phyloP scores from a whole-genome alignment of 176 grass and related monocot species.

The Phoenix roebelenii region DNA sequence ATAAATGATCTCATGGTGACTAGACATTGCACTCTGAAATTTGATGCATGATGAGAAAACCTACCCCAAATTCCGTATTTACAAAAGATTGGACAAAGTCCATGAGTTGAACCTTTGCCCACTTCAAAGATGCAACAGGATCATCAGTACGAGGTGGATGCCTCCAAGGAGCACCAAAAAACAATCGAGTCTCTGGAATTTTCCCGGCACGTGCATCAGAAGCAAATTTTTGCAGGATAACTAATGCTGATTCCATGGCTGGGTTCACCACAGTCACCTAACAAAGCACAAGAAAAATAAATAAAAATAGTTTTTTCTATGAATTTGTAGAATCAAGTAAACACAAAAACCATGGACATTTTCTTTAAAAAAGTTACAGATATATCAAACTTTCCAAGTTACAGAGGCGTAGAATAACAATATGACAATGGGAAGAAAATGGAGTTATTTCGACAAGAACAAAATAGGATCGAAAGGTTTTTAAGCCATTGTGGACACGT shows the following conservation, averaged over 20 bases:
- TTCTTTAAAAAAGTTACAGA: no score
- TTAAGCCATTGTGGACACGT: no score
- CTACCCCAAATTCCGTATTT: conserved; percentile 90
- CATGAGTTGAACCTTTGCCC: conserved; percentile 93
- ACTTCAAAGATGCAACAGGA: conserved; percentile 42
- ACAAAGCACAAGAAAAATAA: conserved; percentile 10
- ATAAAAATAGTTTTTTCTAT: no score
- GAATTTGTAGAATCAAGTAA: no score
- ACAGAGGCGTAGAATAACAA: no score
- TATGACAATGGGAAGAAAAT: no score
- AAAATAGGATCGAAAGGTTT: no score
- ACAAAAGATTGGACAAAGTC: conserved; percentile 87
- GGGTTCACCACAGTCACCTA: conserved; percentile 87
- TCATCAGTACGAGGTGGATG: conserved; percentile 43
- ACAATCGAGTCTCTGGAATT: conserved; percentile 53
- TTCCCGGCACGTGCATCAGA: conserved; percentile 57
- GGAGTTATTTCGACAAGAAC: no score
- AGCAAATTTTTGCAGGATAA: conserved; percentile 70
- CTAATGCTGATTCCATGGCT: conserved; percentile 71
- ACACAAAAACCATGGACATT: no score
- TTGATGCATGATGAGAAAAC: neutral
- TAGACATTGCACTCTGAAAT: no score
- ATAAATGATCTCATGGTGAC: no score
- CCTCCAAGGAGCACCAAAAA: conserved; percentile 88
- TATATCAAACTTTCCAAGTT: no score